Conservation (phyloP, 768 basidiomycete genomes). For the Clathrus columnatus region DNA sequence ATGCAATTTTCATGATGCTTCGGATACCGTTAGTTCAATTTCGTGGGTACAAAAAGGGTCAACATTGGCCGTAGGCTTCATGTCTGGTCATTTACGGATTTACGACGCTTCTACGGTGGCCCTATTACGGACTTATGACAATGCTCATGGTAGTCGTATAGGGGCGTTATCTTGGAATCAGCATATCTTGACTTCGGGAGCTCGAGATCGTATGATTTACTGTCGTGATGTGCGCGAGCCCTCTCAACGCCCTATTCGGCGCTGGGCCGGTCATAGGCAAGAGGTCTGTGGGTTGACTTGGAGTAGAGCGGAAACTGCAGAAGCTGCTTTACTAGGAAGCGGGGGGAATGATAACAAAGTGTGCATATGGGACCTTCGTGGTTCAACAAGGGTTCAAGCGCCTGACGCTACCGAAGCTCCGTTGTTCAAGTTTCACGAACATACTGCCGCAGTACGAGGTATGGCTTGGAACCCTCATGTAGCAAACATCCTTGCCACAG, state of each 20-base stretch:
- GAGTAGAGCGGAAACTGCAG: constrained; percentile 47
- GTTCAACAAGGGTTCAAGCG: constrained; percentile 24
- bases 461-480: constrained; percentile 98
- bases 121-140: constrained; percentile 69
- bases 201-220: constrained; percentile 81
- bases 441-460: constrained; percentile 95
- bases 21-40: constrained; percentile 77
- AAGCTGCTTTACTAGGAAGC: constrained; percentile 65
- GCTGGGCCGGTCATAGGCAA: constrained; percentile 71
- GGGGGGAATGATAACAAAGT: constrained; percentile 99
- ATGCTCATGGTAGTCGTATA: constrained; percentile 82
- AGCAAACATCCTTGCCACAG: constrained; percentile 81
- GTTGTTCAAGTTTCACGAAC: constrained; percentile 92
- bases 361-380: constrained; percentile 90
- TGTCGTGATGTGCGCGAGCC: constrained; percentile 87
- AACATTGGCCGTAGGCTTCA: constrained; percentile 86
- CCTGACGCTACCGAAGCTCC: constrained; percentile 46
- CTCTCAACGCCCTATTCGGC: constrained; percentile 56
- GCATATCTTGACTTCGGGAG: constrained; percentile 80
- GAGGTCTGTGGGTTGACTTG: constrained; percentile 96
- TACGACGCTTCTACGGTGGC: constrained; percentile 81
- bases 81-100: constrained; percentile 82
- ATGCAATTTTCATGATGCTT: constrained; percentile 58
- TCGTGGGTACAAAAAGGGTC: constrained; percentile 92
- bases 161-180: constrained; percentile 94